These are phyloP conservation scores for Coelastrella sp. DNA, from an alignment of 139 green algal species.

Conservation along the genomic window DNA sequence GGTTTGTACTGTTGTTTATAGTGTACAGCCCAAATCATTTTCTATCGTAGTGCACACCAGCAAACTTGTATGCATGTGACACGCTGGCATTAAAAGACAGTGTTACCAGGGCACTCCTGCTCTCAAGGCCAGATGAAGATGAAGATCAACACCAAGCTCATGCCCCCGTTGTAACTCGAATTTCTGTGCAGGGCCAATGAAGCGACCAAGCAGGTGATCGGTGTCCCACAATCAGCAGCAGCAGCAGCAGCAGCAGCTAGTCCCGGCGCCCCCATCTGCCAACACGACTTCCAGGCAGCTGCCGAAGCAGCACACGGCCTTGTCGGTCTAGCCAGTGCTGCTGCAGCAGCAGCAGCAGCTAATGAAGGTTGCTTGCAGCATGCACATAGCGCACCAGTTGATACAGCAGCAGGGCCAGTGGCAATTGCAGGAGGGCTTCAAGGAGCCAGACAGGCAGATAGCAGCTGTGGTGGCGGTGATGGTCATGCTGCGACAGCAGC, in stretches of 20 bases:
- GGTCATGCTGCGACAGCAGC: background rate
- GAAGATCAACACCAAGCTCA: background rate
- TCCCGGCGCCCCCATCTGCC: background rate
- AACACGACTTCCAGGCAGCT: background rate
- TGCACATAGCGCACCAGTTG: background rate
- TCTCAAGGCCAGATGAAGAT: background rate
- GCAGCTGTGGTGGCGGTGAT: background rate
- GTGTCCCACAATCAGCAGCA: background rate
- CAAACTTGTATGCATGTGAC: too few species aligned
- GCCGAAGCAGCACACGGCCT: constrained; percentile 27
- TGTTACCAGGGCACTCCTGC: background rate
- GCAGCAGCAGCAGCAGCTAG: background rate
- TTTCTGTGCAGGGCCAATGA: constrained; percentile 24
- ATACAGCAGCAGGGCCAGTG: background rate
- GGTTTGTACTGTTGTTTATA: too few species aligned
- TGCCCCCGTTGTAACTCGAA: background rate
- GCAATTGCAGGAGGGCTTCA: too few species aligned
- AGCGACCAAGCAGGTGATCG: background rate
- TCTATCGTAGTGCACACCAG: too few species aligned
- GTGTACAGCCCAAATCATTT: too few species aligned
- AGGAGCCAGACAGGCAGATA: background rate
- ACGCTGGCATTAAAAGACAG: background rate
- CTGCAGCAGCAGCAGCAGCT: background rate
- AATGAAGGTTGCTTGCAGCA: background rate
- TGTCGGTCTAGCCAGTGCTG: background rate